A percentile compares a stretch with the other conserved stretches of the same genome.
These are phyloP conservation scores for Solanum verrucosum DNA, from an alignment of 257 asterid species.

Conservation along the genomic window DNA sequence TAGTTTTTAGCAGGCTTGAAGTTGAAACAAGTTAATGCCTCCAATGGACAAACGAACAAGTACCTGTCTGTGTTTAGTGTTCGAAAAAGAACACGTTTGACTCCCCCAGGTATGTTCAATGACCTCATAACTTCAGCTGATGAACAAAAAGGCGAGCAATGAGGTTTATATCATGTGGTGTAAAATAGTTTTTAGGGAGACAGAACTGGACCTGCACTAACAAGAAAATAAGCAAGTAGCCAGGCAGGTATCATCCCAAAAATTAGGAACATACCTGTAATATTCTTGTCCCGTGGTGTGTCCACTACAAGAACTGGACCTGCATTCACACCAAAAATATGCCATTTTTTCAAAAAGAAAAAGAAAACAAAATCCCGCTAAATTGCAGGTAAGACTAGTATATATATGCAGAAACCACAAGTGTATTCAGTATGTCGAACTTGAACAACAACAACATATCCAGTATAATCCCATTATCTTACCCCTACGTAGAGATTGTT, in stretches of 20 bases:
- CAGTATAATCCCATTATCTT: neutral
- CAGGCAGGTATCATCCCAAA: neutral
- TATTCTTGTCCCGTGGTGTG: conserved; percentile 6
- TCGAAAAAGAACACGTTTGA: conserved; percentile 10
- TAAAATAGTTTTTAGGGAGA: neutral
- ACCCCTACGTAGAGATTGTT: neutral
- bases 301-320: conserved; percentile 8
- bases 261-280: neutral
- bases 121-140: conserved; percentile 11
- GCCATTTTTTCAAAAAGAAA: neutral
- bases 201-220: neutral
- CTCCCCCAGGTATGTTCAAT: conserved; percentile 10
- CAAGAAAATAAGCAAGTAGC: neutral
- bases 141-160: neutral
- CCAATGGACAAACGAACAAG: neutral
- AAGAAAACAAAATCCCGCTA: no score
- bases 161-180: neutral
- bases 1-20: neutral
- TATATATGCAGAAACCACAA: neutral
- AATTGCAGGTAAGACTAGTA: neutral
- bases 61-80: conserved; percentile 16
- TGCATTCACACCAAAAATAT: neutral
- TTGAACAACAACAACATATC: neutral
- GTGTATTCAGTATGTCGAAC: neutral
- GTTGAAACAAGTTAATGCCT: neutral